A percentile compares a stretch with the other conserved stretches of the same genome.
Conservation (phyloP, 345 rosid genomes). For the Moricandia moricandioides region DNA sequence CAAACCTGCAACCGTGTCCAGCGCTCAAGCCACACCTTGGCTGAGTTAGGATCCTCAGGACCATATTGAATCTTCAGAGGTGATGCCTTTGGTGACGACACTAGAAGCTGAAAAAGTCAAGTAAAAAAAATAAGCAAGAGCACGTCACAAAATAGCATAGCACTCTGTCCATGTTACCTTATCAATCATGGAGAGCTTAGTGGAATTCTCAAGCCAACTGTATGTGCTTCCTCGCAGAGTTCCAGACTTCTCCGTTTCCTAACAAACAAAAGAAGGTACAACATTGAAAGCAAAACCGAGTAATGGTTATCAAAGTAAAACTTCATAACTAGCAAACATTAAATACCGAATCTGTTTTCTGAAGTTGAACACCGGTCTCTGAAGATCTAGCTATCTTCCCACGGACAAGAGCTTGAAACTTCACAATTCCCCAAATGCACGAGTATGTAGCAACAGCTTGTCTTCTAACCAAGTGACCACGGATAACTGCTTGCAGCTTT, state of each 20-base stretch:
- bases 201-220: conserved; percentile 34
- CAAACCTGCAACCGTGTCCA: conserved; percentile 65
- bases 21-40: conserved; percentile 67
- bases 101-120: conserved; percentile 55
- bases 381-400: conserved; percentile 55
- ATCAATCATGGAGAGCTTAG: conserved; percentile 47
- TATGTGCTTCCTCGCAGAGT: conserved; percentile 30
- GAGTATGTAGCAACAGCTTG: conserved; percentile 75
- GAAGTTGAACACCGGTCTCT: conserved; percentile 39
- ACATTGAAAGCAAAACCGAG: neutral
- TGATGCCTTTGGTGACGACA: conserved; percentile 39
- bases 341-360: conserved; percentile 26
- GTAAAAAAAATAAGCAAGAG: conserved; percentile 30
- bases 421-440: conserved; percentile 60
- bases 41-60: conserved; percentile 58
- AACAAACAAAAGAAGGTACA: conserved; percentile 9
- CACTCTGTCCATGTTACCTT: conserved; percentile 45
- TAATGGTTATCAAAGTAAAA: neutral
- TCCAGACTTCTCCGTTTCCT: conserved; percentile 43
- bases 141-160: neutral
- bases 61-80: conserved; percentile 55
- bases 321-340: neutral
- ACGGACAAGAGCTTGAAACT: conserved; percentile 63
- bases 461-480: conserved; percentile 79
- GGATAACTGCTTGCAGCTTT: conserved; percentile 69